These are phyloP conservation scores for Darksidea phi DNA, from an alignment of 495 filamentous ascomycete genomes.

Conservation along the genomic window DNA sequence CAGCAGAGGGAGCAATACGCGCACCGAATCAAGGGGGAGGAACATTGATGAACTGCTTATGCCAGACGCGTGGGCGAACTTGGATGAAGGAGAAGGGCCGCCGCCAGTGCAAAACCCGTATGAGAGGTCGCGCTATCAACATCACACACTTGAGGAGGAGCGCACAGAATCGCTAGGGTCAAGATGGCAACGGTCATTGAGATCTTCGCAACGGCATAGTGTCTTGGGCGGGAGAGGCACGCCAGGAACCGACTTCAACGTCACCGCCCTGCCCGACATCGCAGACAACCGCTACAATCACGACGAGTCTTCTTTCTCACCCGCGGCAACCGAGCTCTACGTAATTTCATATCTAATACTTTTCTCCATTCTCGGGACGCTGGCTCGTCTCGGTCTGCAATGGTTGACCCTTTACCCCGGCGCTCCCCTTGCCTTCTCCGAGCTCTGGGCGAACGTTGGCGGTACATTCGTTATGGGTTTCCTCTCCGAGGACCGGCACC, in stretches of 20 bases:
- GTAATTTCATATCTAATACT: slow-evolving; percentile 78
- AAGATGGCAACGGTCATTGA: slow-evolving; percentile 3
- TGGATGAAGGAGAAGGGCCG: slow-evolving; percentile 26
- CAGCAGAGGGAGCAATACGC: background rate
- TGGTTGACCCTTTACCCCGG: slow-evolving; percentile 79
- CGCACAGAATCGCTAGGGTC: slow-evolving; percentile 11
- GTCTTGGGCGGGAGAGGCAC: slow-evolving; percentile 8
- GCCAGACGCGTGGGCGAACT: slow-evolving; percentile 27
- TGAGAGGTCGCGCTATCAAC: slow-evolving; percentile 8
- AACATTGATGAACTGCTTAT: slow-evolving; percentile 23
- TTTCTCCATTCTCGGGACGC: slow-evolving; percentile 84
- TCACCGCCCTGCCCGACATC: slow-evolving; percentile 29
- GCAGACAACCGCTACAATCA: background rate
- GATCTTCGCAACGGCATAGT: slow-evolving; percentile 6
- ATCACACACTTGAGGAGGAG: slow-evolving; percentile 23
- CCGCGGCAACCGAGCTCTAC: slow-evolving; percentile 68
- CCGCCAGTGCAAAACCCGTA: slow-evolving; percentile 28
- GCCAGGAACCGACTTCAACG: slow-evolving; percentile 9
- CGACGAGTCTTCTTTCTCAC: slow-evolving; percentile 42
- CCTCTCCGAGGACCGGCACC: slow-evolving; percentile 70
- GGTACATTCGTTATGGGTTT: slow-evolving; percentile 86
- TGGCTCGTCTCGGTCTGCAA: slow-evolving; percentile 79
- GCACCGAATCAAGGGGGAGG: slow-evolving; percentile 15
- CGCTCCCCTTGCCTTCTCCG: slow-evolving; percentile 68
- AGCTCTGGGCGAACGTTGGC: slow-evolving; percentile 89